Evolutionary conservation across 2,329 filamentous ascomycete genomes (phyloP).

Genomic region (Xylaria sp.): DNA sequence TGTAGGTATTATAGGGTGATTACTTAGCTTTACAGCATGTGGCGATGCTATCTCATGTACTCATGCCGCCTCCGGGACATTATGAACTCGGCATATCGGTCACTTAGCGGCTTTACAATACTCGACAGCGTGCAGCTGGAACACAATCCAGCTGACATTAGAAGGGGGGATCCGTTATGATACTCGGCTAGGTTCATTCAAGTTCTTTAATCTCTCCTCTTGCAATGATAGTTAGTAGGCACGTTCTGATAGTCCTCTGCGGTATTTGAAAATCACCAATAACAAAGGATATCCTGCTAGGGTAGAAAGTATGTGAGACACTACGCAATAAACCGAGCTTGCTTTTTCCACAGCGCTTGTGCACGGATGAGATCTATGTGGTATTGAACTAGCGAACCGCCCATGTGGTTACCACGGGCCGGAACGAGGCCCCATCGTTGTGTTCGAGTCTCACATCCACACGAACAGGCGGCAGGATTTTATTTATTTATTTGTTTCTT

Average conservation of each 20-base stretch:
- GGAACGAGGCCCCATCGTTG: neutral
- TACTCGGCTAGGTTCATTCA: neutral
- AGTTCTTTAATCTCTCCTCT: too few species aligned
- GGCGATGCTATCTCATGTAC: too few species aligned
- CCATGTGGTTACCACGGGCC: neutral
- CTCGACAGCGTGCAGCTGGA: neutral
- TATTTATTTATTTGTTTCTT: too few species aligned
- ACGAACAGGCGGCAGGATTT: neutral
- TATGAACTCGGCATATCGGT: neutral
- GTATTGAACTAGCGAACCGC: neutral
- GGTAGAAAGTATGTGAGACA: too few species aligned
- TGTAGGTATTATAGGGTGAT: neutral
- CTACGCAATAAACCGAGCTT: neutral
- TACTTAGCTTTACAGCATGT: neutral
- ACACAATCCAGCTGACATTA: neutral
- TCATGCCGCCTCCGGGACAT: neutral
- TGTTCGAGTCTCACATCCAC: neutral
- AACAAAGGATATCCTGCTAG: neutral
- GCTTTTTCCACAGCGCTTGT: neutral
- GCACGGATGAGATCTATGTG: neutral
- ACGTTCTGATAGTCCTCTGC: neutral
- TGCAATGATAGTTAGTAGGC: neutral
- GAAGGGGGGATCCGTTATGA: neutral
- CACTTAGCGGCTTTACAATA: neutral
- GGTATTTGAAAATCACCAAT: neutral